phyloP scores from a whole-genome alignment of 495 filamentous ascomycete genomes.

The Polyplosphaeria fusca region DNA sequence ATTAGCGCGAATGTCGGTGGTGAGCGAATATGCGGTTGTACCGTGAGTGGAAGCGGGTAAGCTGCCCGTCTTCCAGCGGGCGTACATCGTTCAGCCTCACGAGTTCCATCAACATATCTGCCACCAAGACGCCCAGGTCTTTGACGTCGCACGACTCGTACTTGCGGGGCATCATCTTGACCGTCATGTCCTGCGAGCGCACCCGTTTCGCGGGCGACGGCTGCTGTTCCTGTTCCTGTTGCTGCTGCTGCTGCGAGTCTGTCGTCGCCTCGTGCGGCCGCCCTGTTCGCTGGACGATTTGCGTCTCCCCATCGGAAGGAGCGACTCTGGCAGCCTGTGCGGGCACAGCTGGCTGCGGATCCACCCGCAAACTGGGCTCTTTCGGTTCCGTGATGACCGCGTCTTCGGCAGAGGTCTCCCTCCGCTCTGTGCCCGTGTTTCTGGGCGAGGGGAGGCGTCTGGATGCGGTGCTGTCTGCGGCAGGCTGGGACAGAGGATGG shows the following conservation, averaged over 20 bases:
- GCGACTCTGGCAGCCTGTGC: background rate
- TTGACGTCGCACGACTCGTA: constrained; percentile 78
- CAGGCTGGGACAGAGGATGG: background rate
- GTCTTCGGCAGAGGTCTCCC: constrained; percentile 30
- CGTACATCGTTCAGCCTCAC: constrained; percentile 89
- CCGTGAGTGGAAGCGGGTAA: constrained; percentile 95
- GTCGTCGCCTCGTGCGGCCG: constrained; percentile 1
- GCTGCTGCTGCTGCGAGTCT: background rate
- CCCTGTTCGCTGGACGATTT: constrained; percentile 1
- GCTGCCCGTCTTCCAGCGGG: constrained; percentile 73
- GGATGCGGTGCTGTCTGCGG: background rate
- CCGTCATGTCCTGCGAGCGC: constrained; percentile 21
- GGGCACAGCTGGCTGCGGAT: constrained; percentile 19
- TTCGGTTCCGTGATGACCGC: constrained; percentile 31
- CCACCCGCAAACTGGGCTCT: constrained; percentile 28
- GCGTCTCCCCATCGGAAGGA: constrained; percentile 1
- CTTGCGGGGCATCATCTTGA: constrained; percentile 66
- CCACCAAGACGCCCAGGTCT: constrained; percentile 83
- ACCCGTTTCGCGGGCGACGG: constrained; percentile 36
- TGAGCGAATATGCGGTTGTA: constrained; percentile 38
- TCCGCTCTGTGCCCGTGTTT: constrained; percentile 16
- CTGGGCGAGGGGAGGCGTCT: background rate
- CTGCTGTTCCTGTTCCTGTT: too few species aligned
- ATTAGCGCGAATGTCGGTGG: constrained; percentile 6
- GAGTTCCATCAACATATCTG: constrained; percentile 92